Conservation (phyloP, 2,329 filamentous ascomycete species). For the Exserohilum rostratum region DNA sequence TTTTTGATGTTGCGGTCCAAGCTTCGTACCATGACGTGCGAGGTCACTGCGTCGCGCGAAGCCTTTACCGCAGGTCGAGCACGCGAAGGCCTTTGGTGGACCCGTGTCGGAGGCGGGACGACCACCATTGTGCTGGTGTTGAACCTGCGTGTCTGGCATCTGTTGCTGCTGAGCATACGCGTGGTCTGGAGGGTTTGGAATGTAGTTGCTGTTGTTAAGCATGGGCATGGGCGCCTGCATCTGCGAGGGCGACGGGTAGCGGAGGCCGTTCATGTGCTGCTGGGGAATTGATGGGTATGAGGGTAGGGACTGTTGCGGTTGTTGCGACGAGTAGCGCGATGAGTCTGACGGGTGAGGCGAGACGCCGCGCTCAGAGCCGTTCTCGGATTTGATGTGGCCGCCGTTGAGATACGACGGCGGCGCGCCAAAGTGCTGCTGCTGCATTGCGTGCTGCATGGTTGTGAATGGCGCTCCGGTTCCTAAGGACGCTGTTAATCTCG, state of each 20-base stretch:
- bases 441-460: slow-evolving; percentile 52
- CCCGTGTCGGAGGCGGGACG: slow-evolving; percentile 55
- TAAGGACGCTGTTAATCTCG: slow-evolving; percentile 49
- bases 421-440: slow-evolving; percentile 54
- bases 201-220: slow-evolving; percentile 63
- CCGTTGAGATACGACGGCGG: slow-evolving; percentile 56
- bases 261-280: slow-evolving; percentile 58
- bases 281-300: slow-evolving; percentile 57
- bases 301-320: slow-evolving; percentile 59
- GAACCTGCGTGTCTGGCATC: slow-evolving; percentile 45
- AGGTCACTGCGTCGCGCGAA: slow-evolving; percentile 95
- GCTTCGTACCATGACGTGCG: slow-evolving; percentile 82
- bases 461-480: slow-evolving; percentile 45
- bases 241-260: slow-evolving; percentile 60
- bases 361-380: slow-evolving; percentile 64
- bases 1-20: slow-evolving; percentile 39
- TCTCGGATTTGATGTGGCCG: slow-evolving; percentile 62
- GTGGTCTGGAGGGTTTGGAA: slow-evolving; percentile 57
- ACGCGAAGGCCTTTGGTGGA: slow-evolving; percentile 80
- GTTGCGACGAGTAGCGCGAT: slow-evolving; percentile 63
- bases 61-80: slow-evolving; percentile 85
- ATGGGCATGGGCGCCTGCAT: slow-evolving; percentile 60
- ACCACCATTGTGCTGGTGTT: slow-evolving; percentile 50
- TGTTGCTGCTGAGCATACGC: slow-evolving; percentile 52
- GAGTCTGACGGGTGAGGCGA: slow-evolving; percentile 63